These are phyloP conservation scores for Parathielavia hyrcaniae DNA, from an alignment of 495 filamentous ascomycete genomes.

Conservation along the genomic window DNA sequence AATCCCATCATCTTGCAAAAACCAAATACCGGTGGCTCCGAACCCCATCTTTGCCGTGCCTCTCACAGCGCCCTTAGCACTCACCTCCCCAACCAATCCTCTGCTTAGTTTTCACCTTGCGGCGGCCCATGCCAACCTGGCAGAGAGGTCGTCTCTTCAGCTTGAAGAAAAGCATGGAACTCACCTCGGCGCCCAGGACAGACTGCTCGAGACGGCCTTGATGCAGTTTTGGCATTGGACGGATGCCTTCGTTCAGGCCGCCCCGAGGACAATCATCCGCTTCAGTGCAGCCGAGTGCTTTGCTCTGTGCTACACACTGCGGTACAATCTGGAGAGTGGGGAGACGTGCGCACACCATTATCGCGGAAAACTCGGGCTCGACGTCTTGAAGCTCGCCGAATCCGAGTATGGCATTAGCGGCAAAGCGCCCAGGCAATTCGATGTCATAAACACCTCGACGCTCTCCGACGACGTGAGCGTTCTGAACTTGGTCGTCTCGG, in stretches of 20 bases:
- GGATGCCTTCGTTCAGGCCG: slow-evolving; percentile 25
- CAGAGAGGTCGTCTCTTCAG: slow-evolving; percentile 13
- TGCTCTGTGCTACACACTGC: slow-evolving; percentile 42
- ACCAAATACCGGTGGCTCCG: slow-evolving; percentile 6
- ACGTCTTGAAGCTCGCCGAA: slow-evolving; percentile 35
- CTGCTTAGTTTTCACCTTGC: slow-evolving; percentile 43
- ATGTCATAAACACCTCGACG: slow-evolving; percentile 56
- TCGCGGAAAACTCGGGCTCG: slow-evolving; percentile 19
- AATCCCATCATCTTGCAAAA: background rate
- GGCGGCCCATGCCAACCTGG: slow-evolving; percentile 24
- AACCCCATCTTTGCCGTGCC: slow-evolving; percentile 35
- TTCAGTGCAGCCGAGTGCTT: slow-evolving; percentile 43
- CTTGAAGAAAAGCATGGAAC: background rate
- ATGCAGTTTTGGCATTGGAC: slow-evolving; percentile 35
- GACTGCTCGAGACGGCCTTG: slow-evolving; percentile 20
- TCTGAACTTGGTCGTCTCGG: slow-evolving; percentile 45
- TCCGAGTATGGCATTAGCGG: slow-evolving; percentile 34
- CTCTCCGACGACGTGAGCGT: slow-evolving; percentile 45
- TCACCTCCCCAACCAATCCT: slow-evolving; percentile 44
- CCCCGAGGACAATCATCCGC: slow-evolving; percentile 35
- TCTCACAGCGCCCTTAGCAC: slow-evolving; percentile 2
- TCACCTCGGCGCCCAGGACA: background rate
- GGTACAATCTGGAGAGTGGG: slow-evolving; percentile 26
- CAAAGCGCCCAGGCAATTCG: slow-evolving; percentile 41
- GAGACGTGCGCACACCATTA: slow-evolving; percentile 29